Conservation (phyloP, 2,329 filamentous ascomycete species). For the Trichophyton simii region DNA sequence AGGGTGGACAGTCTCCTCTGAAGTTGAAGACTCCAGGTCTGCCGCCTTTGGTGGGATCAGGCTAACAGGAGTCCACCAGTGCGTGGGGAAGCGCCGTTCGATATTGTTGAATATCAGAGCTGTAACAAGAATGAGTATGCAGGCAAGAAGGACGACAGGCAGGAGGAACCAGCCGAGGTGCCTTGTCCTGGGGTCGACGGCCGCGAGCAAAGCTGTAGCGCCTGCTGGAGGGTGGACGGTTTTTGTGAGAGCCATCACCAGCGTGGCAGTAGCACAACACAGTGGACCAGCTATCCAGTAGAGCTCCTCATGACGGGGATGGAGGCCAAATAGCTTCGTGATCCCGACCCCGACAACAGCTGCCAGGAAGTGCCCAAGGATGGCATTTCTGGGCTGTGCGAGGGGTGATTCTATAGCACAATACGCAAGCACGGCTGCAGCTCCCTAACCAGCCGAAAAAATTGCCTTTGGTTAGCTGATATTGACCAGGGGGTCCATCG, state of each 20-base stretch:
- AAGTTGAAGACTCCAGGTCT: constrained; percentile 11
- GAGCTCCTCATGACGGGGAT: constrained; percentile 37
- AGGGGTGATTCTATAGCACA: constrained; percentile 59
- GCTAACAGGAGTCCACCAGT: constrained; percentile 47
- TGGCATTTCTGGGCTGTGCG: constrained; percentile 57
- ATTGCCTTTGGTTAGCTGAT: background rate
- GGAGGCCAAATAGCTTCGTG: constrained; percentile 52
- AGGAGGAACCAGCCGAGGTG: constrained; percentile 57
- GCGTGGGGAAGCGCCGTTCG: constrained; percentile 52
- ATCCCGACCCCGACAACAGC: constrained; percentile 49
- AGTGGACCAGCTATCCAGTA: constrained; percentile 55
- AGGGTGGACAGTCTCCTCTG: constrained; percentile 6
- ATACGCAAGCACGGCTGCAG: constrained; percentile 63
- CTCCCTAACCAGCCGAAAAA: constrained; percentile 40
- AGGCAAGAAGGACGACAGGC: constrained; percentile 50
- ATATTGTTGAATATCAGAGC: constrained; percentile 59
- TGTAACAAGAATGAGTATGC: constrained; percentile 47
- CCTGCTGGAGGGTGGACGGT: constrained; percentile 64
- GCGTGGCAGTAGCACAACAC: constrained; percentile 50
- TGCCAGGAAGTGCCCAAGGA: constrained; percentile 55
- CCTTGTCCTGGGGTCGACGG: constrained; percentile 43
- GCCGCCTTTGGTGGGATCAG: constrained; percentile 18
- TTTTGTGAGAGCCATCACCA: constrained; percentile 56
- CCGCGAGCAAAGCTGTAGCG: constrained; percentile 58
- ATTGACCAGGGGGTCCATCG: background rate